Conservation (phyloP, 2,329 filamentous ascomycete species). For the Alternaria longipes region DNA sequence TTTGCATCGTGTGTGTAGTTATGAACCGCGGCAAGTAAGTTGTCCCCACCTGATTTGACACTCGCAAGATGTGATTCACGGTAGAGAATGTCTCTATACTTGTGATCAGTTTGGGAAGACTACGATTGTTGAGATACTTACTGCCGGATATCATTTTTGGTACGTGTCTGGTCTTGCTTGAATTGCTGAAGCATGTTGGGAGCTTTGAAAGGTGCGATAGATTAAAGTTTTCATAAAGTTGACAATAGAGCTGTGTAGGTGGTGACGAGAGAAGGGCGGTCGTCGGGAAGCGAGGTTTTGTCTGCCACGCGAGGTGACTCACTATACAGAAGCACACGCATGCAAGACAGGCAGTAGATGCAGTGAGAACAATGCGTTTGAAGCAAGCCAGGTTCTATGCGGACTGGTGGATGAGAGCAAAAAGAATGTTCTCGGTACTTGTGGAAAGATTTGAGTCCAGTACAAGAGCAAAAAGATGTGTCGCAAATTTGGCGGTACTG, state of each 20-base stretch:
- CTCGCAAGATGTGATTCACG: neutral
- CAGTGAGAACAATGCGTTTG: neutral
- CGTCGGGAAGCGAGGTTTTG: neutral
- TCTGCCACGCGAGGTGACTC: neutral
- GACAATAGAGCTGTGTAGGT: neutral
- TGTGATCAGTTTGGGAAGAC: neutral
- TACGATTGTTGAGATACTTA: neutral
- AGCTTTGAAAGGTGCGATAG: neutral
- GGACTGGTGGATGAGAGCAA: neutral
- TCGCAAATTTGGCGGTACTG: constrained; percentile 38
- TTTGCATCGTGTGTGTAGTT: constrained; percentile 4
- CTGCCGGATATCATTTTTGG: neutral
- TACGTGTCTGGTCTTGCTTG: neutral
- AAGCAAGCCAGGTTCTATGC: neutral
- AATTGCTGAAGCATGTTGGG: neutral
- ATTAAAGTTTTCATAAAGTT: neutral
- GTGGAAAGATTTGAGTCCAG: neutral
- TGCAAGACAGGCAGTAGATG: neutral
- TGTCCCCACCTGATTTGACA: neutral
- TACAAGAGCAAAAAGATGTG: constrained; percentile 17
- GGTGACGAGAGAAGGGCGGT: neutral
- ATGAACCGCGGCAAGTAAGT: constrained; percentile 2
- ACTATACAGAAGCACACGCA: neutral
- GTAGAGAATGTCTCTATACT: neutral
- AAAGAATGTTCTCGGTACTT: neutral